Evolutionary conservation across 202 grass and related monocot genomes (phyloP).

Genomic region (Carex arenaria): DNA sequence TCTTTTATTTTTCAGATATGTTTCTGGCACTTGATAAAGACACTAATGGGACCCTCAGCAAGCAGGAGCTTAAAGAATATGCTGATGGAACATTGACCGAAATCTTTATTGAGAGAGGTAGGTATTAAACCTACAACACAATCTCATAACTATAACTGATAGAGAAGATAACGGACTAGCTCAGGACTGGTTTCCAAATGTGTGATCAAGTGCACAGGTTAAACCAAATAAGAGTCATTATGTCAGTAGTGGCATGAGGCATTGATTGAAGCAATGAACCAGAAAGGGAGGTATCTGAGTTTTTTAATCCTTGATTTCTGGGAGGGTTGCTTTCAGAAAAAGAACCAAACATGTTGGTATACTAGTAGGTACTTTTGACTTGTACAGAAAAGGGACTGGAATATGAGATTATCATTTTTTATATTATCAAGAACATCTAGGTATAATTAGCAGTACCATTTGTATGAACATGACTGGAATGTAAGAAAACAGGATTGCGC

Average conservation of each 20-base stretch:
- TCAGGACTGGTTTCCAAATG: background rate
- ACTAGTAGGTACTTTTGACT: background rate
- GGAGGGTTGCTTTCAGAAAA: background rate
- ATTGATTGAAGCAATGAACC: background rate
- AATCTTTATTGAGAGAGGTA: slow-evolving; percentile 97
- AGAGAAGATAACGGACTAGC: background rate
- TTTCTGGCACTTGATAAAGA: slow-evolving; percentile 98
- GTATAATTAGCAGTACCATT: background rate
- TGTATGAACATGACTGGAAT: background rate
- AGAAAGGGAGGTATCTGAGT: background rate
- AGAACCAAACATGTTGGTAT: background rate
- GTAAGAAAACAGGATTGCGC: background rate
- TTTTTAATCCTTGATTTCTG: background rate
- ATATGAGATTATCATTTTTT: background rate
- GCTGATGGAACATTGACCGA: slow-evolving; percentile 96
- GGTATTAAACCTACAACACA: background rate
- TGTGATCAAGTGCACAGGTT: background rate
- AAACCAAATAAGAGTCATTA: background rate
- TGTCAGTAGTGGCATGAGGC: background rate
- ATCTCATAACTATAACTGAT: background rate
- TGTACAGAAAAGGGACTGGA: background rate
- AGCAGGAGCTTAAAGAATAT: slow-evolving; percentile 99
- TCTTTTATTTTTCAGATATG: slow-evolving; percentile 63
- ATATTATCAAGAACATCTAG: background rate
- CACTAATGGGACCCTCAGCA: slow-evolving; percentile 87